Percentiles rank a stretch among this genome's conserved stretches.
phyloP scores from a whole-genome alignment of 805 yeast genomes.

The Candida berthetii region DNA sequence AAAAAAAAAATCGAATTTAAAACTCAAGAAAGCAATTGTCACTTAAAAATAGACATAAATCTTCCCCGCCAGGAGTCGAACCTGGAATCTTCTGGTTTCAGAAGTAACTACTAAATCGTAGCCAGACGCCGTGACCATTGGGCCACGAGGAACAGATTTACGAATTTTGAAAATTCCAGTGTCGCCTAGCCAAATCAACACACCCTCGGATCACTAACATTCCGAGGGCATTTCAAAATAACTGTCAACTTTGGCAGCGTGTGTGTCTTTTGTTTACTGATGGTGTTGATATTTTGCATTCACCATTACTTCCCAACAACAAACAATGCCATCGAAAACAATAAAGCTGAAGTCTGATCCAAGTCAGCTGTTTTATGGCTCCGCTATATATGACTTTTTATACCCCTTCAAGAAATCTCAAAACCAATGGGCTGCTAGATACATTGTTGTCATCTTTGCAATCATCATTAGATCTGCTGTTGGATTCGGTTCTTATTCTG shows the following conservation, averaged over 20 bases:
- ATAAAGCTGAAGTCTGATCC: constrained; percentile 4
- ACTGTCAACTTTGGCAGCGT: no score
- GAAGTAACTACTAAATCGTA: constrained; percentile 41
- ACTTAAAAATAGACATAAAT: constrained; percentile 4
- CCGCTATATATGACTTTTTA: constrained; percentile 77
- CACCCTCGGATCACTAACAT: no score
- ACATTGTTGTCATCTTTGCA: constrained; percentile 67
- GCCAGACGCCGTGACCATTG: constrained; percentile 64
- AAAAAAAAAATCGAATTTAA: no score
- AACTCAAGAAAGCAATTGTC: no score
- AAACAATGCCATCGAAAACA: neutral
- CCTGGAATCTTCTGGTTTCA: constrained; percentile 29
- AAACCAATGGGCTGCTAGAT: constrained; percentile 87
- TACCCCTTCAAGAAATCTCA: constrained; percentile 74
- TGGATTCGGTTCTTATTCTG: constrained; percentile 87
- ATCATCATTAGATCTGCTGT: constrained; percentile 76
- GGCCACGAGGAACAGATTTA: constrained; percentile 50
- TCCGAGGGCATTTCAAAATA: no score
- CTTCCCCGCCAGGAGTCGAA: constrained; percentile 30
- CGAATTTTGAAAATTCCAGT: no score
- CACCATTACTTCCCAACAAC: no score
- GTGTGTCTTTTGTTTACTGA: no score
- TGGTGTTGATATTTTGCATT: no score
- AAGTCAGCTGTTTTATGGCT: constrained; percentile 31
- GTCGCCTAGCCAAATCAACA: no score